Base-by-base conservation (phyloP, 768 basidiomycete genomes). In the Naganishia vishniacii region DNA sequence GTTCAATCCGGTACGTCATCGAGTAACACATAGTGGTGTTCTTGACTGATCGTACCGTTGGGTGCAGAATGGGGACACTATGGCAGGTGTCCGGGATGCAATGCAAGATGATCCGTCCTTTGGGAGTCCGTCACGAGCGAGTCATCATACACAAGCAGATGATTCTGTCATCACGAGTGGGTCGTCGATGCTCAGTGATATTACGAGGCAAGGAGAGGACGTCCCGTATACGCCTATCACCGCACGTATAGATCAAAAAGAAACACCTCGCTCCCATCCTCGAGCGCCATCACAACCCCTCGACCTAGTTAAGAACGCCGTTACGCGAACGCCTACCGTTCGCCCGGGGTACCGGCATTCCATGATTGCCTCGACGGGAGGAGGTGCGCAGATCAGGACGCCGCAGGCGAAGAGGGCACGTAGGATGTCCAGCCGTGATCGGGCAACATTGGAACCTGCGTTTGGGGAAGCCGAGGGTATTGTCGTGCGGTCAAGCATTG, bases 31-130 rank as follows among this genome's bases (percentile, higher is more conserved):
- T n/a, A 23, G 6, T 11, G 1, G 18, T 41, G 34, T 2, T 11
- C 2, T 37, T 3, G 9, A 34, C 53, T 56, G 37, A 56, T 41
- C 4, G 2, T 37, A 13, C 12, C n/a, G n/a, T n/a, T n/a, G n/a
- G 4, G 1, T 16, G 13, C n/a, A 56, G 53, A 40, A 56, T 20
- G 53, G 23, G 3, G 12, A n/a, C 7, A 16, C 31, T 9, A n/a
- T 56, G 11, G 32, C 34, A 25, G 34, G 34, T 12, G 53, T 56
- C 4, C 37, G 15, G 34, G 53, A 56, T 23, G 53, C 53, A 56
- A 56, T 56, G 53, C 32, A 40, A 11, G 53, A 56, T 34, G 40
- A 56, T 25, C 53, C 53, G 23, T 56, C 53, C 2, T 56, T 56
- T 16, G 34, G 20, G 15, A 56, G 53, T 26, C 53, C 53, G n/a